Evolutionary conservation across 2,329 filamentous ascomycete genomes (phyloP), one percentile per base, ranked within the genome.

Genomic region (Leptosphaerulina australis): DNA sequence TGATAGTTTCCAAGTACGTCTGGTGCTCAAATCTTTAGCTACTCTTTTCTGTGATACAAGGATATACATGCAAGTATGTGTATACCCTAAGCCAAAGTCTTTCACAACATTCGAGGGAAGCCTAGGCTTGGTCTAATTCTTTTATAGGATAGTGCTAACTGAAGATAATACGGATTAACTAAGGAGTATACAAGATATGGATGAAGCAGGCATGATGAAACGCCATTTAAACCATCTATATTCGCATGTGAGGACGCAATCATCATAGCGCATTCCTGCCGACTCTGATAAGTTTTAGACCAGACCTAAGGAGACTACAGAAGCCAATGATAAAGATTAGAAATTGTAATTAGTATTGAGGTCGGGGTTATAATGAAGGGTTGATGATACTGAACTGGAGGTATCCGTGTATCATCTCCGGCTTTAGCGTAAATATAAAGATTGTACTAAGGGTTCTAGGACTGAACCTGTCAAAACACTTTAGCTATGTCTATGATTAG

Each of bases 11-110:
- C 11, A 53, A 44, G 50, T 14, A 44, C 50, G 21, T 44, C 33
- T 3, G 49, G 49, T 14, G 50, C 50, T 10, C 37, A 49, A 29
- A 44, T 39, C 1, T 49, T 53, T 25, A 44, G 38, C 29, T 53
- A 53, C 17, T 31, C 49, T 7, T 44, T 53, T 10, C 17, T 49
- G 1, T 38, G 44, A 17, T 34, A 53, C 20, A 49, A 53, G 29
- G 24, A 36, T 7, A 34, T 24, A 11, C 49, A 46, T 5, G 49
- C 43, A 9, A 47, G 47, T 14, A 20, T 47, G 1, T 40, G 36
- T 21, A 52, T 52, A 33, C 38, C 46, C n/a, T 11, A 37, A 22
- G 26, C 29, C 28, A 38, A 29, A 14, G 33, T 49, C 20, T 49
- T 49, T 24, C 31, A 21, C 2, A 33, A 38, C 12, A 5, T 18